Conservation (phyloP, 176 grass and related monocot species). For the Pontederia crassipes region DNA sequence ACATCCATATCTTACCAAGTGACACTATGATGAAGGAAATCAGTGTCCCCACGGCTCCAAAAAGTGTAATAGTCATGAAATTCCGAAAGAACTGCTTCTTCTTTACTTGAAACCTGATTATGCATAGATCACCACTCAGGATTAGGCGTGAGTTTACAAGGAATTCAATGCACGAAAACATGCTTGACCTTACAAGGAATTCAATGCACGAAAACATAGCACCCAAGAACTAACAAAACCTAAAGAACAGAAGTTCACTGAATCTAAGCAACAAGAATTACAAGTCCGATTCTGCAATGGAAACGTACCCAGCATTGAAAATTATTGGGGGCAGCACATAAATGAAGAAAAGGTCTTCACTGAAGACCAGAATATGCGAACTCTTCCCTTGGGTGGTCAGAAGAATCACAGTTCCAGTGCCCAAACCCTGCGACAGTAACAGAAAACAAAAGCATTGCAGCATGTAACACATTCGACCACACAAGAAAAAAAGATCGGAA, state of each 20-base stretch:
- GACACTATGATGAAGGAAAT: slow-evolving; percentile 82
- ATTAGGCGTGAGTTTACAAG: background rate
- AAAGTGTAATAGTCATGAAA: slow-evolving; percentile 78
- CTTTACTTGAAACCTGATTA: slow-evolving; percentile 86
- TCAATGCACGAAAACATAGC: too few relatives aligned
- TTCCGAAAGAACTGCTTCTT: slow-evolving; percentile 98
- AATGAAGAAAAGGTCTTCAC: slow-evolving; percentile 84
- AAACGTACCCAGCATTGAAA: slow-evolving; percentile 86
- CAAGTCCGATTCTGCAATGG: background rate
- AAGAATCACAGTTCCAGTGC: slow-evolving; percentile 67
- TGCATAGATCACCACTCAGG: background rate
- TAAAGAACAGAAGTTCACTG: too few relatives aligned
- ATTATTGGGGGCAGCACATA: slow-evolving; percentile 97
- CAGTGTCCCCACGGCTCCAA: slow-evolving; percentile 83
- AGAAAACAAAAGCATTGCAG: too few relatives aligned
- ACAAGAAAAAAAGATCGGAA: slow-evolving; percentile 6
- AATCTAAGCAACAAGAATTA: background rate
- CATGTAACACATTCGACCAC: too few relatives aligned
- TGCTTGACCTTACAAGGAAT: too few relatives aligned
- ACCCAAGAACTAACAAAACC: background rate
- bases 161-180: too few relatives aligned
- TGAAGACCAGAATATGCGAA: slow-evolving; percentile 72
- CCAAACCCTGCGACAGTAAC: slow-evolving; percentile 36
- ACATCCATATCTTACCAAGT: slow-evolving; percentile 43
- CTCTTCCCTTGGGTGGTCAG: slow-evolving; percentile 37